Conservation (phyloP, 2,329 filamentous ascomycete genomes). For the Ascosphaera aggregata region DNA sequence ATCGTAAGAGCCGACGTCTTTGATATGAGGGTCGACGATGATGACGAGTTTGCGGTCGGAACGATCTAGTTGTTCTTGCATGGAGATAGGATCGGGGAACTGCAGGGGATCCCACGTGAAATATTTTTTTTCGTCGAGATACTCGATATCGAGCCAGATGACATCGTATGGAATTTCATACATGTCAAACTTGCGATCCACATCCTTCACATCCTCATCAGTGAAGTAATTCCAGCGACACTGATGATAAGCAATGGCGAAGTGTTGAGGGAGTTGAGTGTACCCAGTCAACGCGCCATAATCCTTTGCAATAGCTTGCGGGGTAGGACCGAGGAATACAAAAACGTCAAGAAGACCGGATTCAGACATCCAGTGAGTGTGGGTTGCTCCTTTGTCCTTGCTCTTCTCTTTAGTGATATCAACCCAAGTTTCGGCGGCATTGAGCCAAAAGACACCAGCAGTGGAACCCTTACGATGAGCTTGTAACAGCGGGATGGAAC, state of each 20-base stretch:
- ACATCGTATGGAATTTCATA: constrained; percentile 91
- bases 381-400: constrained; percentile 44
- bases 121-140: constrained; percentile 91
- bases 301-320: constrained; percentile 54
- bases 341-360: constrained; percentile 77
- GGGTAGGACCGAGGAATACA: constrained; percentile 75
- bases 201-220: constrained; percentile 89
- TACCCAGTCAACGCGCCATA: constrained; percentile 84
- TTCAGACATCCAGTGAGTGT: constrained; percentile 96
- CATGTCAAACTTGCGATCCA: constrained; percentile 91
- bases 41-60: constrained; percentile 76
- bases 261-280: constrained; percentile 77
- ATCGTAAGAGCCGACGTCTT: constrained; percentile 59
- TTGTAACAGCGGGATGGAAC: constrained; percentile 95
- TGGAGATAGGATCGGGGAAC: constrained; percentile 64
- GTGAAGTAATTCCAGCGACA: constrained; percentile 98
- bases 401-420: constrained; percentile 74
- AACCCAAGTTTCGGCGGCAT: constrained; percentile 91
- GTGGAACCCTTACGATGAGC: constrained; percentile 84
- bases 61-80: constrained; percentile 69
- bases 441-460: constrained; percentile 93
- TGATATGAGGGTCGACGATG: constrained; percentile 96
- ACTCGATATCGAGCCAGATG: constrained; percentile 97
- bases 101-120: constrained; percentile 89
- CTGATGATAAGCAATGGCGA: constrained; percentile 84